Conservation (phyloP, 2,329 filamentous ascomycete genomes). For the Mycocentrospora acerina region DNA sequence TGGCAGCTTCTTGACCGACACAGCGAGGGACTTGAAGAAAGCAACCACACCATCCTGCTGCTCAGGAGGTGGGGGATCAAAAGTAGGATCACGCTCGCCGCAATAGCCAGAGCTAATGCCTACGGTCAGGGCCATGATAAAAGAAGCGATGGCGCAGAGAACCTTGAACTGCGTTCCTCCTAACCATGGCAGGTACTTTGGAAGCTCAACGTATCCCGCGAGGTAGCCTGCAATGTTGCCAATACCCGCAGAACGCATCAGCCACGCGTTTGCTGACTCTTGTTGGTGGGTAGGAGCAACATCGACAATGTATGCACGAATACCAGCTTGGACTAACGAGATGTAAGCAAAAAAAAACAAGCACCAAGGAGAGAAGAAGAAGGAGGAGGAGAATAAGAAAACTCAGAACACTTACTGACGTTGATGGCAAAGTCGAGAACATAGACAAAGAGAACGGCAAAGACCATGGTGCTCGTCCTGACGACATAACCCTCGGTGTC, state of each 20-base stretch:
- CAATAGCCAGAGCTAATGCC: conserved; percentile 69
- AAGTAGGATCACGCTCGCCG: conserved; percentile 75
- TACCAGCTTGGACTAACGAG: conserved; percentile 76
- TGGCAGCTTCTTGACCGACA: conserved; percentile 75
- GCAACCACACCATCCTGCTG: conserved; percentile 65
- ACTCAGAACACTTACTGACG: conserved; percentile 61
- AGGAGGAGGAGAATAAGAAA: neutral
- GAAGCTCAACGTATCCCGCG: conserved; percentile 80
- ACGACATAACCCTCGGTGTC: conserved; percentile 65
- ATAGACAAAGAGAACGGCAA: conserved; percentile 85
- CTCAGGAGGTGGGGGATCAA: conserved; percentile 60
- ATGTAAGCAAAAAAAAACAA: conserved; percentile 1
- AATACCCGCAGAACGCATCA: conserved; percentile 79
- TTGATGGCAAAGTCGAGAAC: conserved; percentile 94
- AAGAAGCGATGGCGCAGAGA: conserved; percentile 79
- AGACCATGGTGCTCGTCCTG: conserved; percentile 67
- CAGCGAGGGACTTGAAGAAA: conserved; percentile 79
- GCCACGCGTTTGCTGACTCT: conserved; percentile 92
- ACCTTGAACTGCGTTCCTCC: conserved; percentile 91
- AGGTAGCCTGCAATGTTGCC: conserved; percentile 92
- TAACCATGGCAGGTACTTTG: conserved; percentile 72
- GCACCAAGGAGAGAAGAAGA: conserved; percentile 1
- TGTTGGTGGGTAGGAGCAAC: conserved; percentile 91
- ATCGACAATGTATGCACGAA: conserved; percentile 91
- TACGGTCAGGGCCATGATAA: conserved; percentile 70